Conservation (phyloP, 257 asterid species). For the Solanum raphanifolium region DNA sequence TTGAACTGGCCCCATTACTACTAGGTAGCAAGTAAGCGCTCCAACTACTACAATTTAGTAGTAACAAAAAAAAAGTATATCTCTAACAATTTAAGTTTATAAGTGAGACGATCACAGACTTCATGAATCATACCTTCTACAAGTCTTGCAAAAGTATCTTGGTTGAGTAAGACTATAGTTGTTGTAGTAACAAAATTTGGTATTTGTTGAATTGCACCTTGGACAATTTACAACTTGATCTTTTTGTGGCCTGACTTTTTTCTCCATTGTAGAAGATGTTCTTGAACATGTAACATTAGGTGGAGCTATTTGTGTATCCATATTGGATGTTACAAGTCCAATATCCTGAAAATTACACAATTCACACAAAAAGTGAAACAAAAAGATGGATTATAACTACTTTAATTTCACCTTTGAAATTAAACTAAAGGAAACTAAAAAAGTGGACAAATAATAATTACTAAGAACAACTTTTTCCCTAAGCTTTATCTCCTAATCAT, state of each 20-base stretch:
- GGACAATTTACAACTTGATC: constrained; percentile 52
- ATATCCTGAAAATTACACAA: constrained; percentile 32
- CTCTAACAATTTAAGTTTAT: neutral
- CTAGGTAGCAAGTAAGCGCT: neutral
- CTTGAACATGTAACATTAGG: constrained; percentile 20
- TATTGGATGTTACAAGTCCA: constrained; percentile 23
- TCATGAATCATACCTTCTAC: constrained; percentile 23
- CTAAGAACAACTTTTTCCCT: constrained; percentile 8
- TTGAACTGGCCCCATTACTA: neutral
- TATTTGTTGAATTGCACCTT: constrained; percentile 64
- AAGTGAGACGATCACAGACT: too few species aligned
- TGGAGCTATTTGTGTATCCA: constrained; percentile 28
- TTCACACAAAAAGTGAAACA: neutral
- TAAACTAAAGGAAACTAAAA: constrained; percentile 1
- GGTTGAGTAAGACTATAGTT: constrained; percentile 81
- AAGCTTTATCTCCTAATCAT: constrained; percentile 6
- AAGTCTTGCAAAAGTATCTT: constrained; percentile 71
- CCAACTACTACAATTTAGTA: neutral
- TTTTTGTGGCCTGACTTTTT: constrained; percentile 55
- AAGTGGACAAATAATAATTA: constrained; percentile 1
- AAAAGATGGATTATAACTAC: neutral
- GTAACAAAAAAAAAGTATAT: neutral
- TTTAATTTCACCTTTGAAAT: constrained; percentile 2
- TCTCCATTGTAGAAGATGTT: constrained; percentile 13
- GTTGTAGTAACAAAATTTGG: constrained; percentile 80